phyloP scores from a whole-genome alignment of 2,329 filamentous ascomycete genomes.

The Colletotrichum trifolii region DNA sequence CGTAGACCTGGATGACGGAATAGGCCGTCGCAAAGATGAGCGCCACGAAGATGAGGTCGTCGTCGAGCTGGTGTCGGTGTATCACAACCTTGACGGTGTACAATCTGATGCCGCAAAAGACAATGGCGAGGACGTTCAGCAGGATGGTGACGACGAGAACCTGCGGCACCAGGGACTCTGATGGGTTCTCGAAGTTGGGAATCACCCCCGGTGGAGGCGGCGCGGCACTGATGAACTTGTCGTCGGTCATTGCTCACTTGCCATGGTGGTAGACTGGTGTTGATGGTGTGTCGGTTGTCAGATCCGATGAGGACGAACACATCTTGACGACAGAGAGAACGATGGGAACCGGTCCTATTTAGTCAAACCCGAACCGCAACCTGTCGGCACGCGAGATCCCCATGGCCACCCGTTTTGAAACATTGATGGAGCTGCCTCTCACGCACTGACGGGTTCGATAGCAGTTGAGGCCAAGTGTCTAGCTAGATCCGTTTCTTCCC shows the following conservation, averaged over 20 bases:
- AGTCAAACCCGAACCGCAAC: conserved; percentile 7
- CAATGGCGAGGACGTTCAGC: conserved; percentile 29
- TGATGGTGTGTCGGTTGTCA: not conserved
- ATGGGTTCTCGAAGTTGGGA: conserved; percentile 27
- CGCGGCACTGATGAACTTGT: conserved; percentile 9
- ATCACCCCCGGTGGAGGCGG: conserved; percentile 22
- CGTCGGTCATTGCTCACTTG: conserved; percentile 17
- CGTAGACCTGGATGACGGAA: conserved; percentile 30
- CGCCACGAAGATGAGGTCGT: conserved; percentile 30
- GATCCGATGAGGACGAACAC: not conserved
- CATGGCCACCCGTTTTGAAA: conserved; percentile 20
- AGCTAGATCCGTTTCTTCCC: too few species aligned
- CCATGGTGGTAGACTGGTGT: conserved; percentile 20
- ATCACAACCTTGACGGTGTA: conserved; percentile 31
- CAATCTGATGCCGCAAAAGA: conserved; percentile 30
- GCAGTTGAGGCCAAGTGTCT: not conserved
- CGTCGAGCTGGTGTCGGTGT: conserved; percentile 27
- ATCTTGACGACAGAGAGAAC: not conserved
- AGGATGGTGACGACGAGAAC: conserved; percentile 26
- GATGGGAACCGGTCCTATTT: conserved; percentile 5
- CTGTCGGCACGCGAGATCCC: not conserved
- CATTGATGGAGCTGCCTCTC: conserved; percentile 1
- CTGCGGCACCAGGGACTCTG: conserved; percentile 33
- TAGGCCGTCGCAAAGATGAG: conserved; percentile 28
- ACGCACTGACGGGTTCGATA: conserved; percentile 30